Conservation (phyloP, 495 filamentous ascomycete species). For the Annulohypoxylon maeteangense region DNA sequence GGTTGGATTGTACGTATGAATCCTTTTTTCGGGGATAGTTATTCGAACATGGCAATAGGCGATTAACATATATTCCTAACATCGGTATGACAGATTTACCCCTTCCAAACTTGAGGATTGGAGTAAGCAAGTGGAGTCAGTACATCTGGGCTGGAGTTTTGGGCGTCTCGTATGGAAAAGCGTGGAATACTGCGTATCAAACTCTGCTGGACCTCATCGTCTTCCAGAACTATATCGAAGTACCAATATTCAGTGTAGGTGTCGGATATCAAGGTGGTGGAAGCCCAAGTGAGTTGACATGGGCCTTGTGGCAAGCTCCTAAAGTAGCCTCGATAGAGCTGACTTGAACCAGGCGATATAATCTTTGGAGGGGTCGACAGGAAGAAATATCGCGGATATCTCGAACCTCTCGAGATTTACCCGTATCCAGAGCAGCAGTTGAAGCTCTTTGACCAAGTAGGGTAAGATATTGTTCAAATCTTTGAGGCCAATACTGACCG, state of each 20-base stretch:
- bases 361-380: conserved; percentile 59
- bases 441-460: conserved; percentile 49
- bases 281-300: conserved; percentile 46
- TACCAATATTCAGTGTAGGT: conserved; percentile 78
- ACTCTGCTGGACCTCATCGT: conserved; percentile 75
- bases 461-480: conserved; percentile 20
- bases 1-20: conserved; percentile 49
- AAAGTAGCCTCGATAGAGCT: conserved; percentile 57
- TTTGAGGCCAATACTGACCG: neutral
- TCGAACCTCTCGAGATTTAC: conserved; percentile 56
- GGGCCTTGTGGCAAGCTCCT: neutral
- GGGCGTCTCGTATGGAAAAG: conserved; percentile 54
- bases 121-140: conserved; percentile 53
- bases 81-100: conserved; percentile 30
- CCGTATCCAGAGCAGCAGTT: conserved; percentile 54
- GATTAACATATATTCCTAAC: conserved; percentile 20
- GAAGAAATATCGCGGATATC: conserved; percentile 55
- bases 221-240: conserved; percentile 68
- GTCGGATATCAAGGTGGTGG: conserved; percentile 61
- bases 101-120: conserved; percentile 46
- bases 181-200: conserved; percentile 63
- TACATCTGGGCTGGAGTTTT: conserved; percentile 57
- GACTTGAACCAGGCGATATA: conserved; percentile 48
- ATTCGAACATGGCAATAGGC: neutral
- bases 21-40: neutral